Percentiles rank a stretch among this genome's conserved stretches.
phyloP scores from a whole-genome alignment of 2,329 filamentous ascomycete genomes.

The Sclerotinia trifoliorum region DNA sequence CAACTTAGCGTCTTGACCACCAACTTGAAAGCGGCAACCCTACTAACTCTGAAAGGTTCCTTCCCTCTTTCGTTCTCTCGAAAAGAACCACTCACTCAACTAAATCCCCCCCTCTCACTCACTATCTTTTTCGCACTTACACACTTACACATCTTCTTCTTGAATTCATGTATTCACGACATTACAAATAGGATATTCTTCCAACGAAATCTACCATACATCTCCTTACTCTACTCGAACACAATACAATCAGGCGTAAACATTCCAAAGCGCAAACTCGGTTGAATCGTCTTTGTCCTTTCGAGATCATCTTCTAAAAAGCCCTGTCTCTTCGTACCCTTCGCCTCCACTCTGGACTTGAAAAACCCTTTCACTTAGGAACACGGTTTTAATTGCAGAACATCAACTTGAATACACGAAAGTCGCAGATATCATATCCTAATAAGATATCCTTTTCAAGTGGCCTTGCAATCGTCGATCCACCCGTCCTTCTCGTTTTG shows the following conservation, averaged over 20 bases:
- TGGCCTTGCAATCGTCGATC: conserved; percentile 7
- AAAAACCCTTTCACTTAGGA: conserved; percentile 23
- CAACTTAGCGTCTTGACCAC: conserved; percentile 15
- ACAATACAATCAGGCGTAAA: conserved; percentile 17
- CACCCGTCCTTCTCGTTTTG: not conserved
- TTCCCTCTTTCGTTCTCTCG: conserved; percentile 17
- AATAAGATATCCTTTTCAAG: not conserved
- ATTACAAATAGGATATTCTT: conserved; percentile 17
- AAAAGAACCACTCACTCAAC: conserved; percentile 22
- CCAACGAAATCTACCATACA: conserved; percentile 5
- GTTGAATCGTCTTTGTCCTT: conserved; percentile 23
- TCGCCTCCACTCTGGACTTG: conserved; percentile 22
- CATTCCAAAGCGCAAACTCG: conserved; percentile 24
- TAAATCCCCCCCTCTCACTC: conserved; percentile 15
- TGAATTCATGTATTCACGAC: conserved; percentile 3
- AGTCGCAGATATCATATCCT: conserved; percentile 11
- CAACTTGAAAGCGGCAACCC: conserved; percentile 22
- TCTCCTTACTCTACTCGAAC: conserved; percentile 6
- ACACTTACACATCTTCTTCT: not conserved
- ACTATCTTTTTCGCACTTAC: not conserved
- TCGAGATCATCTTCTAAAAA: conserved; percentile 19
- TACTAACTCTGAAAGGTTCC: conserved; percentile 20
- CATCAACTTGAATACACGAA: conserved; percentile 7
- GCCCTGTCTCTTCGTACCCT: conserved; percentile 13
- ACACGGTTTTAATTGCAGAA: conserved; percentile 22